phyloP scores from a whole-genome alignment of 2,329 filamentous ascomycete genomes.

The Mollisiaceae sp. region DNA sequence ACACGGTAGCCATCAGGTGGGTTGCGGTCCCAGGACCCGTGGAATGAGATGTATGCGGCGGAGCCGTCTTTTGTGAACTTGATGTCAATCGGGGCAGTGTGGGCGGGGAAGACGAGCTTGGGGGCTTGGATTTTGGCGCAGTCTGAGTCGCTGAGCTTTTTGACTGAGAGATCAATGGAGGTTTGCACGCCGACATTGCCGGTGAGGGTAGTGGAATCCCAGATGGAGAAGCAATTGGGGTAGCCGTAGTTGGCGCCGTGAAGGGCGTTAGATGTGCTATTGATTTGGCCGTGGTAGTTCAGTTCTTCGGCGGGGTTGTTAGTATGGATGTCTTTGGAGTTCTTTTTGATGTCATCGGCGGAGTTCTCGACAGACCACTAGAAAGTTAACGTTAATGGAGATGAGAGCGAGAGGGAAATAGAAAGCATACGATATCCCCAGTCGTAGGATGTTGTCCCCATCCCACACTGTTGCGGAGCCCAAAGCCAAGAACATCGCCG shows the following conservation, averaged over 20 bases:
- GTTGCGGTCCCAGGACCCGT: constrained; percentile 49
- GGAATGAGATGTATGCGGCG: constrained; percentile 24
- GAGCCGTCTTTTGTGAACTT: constrained; percentile 26
- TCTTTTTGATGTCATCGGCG: constrained; percentile 18
- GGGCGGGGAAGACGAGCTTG: constrained; percentile 22
- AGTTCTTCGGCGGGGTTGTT: constrained; percentile 29
- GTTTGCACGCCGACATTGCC: constrained; percentile 15
- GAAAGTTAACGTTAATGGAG: background rate
- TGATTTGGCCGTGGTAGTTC: constrained; percentile 27
- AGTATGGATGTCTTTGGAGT: constrained; percentile 23
- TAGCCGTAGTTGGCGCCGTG: constrained; percentile 29
- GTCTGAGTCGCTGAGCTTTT: constrained; percentile 11
- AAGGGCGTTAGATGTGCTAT: constrained; percentile 3
- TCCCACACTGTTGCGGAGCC: constrained; percentile 25
- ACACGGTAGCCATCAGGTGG: constrained; percentile 55
- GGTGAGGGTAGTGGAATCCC: constrained; percentile 17
- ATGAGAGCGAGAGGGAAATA: background rate
- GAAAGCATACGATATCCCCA: constrained; percentile 18
- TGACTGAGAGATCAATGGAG: constrained; percentile 17
- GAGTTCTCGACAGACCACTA: constrained; percentile 28
- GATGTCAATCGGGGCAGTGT: constrained; percentile 28
- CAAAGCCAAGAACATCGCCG: constrained; percentile 23
- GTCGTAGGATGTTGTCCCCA: constrained; percentile 19
- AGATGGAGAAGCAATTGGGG: constrained; percentile 23
- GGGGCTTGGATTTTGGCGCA: constrained; percentile 21